Evolutionary conservation across 1,139 yeast species (phyloP).

Genomic region (Sugiyamaella sp.): DNA sequence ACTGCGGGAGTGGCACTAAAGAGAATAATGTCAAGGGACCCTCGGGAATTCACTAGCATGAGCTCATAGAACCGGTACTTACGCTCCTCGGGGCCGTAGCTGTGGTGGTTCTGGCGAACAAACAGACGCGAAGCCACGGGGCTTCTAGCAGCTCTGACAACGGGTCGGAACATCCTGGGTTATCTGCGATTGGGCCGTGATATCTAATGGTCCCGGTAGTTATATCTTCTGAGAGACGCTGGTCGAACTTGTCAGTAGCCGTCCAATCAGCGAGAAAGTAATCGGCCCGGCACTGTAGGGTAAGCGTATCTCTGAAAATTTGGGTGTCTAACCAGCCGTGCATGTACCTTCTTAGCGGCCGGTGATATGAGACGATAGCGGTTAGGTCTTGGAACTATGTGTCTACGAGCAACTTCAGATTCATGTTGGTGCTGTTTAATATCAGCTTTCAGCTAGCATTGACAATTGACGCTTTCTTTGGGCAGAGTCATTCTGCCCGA

Average conservation of each 20-base stretch:
- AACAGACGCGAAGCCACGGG: constrained; percentile 22
- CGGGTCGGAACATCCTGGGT: constrained; percentile 21
- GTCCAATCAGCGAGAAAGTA: constrained; percentile 20
- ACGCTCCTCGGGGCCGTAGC: constrained; percentile 30
- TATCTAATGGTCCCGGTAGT: not conserved
- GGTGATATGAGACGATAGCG: constrained; percentile 5
- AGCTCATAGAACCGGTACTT: constrained; percentile 2
- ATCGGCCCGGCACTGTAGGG: constrained; percentile 5
- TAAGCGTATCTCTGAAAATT: constrained; percentile 12
- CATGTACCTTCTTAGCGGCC: not conserved
- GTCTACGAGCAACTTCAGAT: no score
- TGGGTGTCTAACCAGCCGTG: not conserved
- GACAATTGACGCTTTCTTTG: not conserved
- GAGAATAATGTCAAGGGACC: no score
- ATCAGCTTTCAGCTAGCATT: no score
- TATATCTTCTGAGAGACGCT: not conserved
- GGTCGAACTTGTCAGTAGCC: not conserved
- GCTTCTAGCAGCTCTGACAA: constrained; percentile 12
- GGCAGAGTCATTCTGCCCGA: no score
- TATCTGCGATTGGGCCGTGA: not conserved
- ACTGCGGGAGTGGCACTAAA: no score
- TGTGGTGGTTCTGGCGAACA: constrained; percentile 27
- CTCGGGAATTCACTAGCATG: no score
- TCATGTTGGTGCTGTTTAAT: no score
- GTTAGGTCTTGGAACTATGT: no score